Conservation (phyloP, 192 early-diverging fungal genomes). For the Jimgerdemannia flammicorona region DNA sequence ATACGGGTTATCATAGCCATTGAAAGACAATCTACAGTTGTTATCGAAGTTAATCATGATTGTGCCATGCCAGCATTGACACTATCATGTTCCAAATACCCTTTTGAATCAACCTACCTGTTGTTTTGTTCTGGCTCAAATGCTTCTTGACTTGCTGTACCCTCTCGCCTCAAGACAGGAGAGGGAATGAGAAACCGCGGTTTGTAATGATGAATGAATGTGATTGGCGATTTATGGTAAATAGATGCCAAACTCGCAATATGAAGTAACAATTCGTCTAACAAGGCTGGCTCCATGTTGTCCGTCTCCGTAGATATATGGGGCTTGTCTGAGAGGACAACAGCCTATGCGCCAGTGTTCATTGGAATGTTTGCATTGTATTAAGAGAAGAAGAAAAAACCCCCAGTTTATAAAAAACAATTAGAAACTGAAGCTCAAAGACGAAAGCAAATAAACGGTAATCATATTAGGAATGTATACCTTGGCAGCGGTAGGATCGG, state of each 20-base stretch:
- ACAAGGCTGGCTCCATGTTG: constrained; percentile 76
- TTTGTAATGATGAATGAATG: constrained; percentile 74
- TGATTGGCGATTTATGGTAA: constrained; percentile 87
- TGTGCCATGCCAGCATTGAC: neutral
- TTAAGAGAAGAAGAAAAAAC: neutral
- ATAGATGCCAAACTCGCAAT: constrained; percentile 86
- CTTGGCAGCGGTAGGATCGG: constrained; percentile 89
- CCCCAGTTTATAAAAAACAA: neutral
- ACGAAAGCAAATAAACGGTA: neutral
- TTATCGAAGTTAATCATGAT: neutral
- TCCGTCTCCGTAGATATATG: constrained; percentile 93
- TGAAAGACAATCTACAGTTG: constrained; percentile 18
- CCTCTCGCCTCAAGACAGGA: constrained; percentile 36
- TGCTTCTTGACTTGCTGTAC: constrained; percentile 2
- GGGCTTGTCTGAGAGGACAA: constrained; percentile 92
- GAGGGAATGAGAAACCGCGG: constrained; percentile 47
- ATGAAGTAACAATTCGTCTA: constrained; percentile 86
- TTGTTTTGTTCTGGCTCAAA: constrained; percentile 3
- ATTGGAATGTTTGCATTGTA: neutral
- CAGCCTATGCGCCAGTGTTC: constrained; percentile 43
- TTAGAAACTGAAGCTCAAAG: neutral
- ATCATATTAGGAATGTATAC: constrained; percentile 17
- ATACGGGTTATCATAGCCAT: constrained; percentile 19
- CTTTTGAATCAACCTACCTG: constrained; percentile 7
- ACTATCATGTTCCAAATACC: constrained; percentile 5